These are phyloP conservation scores for Colletotrichum musae DNA, from an alignment of 2,329 filamentous ascomycete genomes.

Conservation along the genomic window DNA sequence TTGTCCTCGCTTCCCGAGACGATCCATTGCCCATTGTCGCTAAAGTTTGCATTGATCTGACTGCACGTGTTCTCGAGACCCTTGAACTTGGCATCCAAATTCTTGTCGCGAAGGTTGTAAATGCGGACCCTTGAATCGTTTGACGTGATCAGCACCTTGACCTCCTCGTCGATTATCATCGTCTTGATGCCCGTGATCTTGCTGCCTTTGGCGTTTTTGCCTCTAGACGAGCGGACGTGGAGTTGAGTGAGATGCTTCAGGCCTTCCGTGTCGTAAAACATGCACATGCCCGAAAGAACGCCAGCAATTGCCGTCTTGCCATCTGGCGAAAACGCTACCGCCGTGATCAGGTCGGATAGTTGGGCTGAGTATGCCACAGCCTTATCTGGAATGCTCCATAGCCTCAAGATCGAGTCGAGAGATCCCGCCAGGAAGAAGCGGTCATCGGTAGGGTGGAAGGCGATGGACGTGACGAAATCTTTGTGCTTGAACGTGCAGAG, in stretches of 20 bases:
- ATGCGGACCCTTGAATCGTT: slow-evolving; percentile 94
- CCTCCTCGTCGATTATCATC: slow-evolving; percentile 74
- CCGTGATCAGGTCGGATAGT: slow-evolving; percentile 90
- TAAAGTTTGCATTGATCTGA: slow-evolving; percentile 91
- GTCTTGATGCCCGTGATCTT: slow-evolving; percentile 97
- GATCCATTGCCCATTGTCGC: slow-evolving; percentile 87
- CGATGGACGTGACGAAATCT: slow-evolving; percentile 94
- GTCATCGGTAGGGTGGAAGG: slow-evolving; percentile 95
- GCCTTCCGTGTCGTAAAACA: slow-evolving; percentile 94
- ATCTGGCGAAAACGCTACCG: slow-evolving; percentile 93
- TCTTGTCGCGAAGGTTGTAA: slow-evolving; percentile 89
- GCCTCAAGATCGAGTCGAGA: slow-evolving; percentile 85
- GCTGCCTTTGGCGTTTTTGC: slow-evolving; percentile 94
- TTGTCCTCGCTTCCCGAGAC: slow-evolving; percentile 95
- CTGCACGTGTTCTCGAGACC: slow-evolving; percentile 92
- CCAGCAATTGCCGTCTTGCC: slow-evolving; percentile 92
- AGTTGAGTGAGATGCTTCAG: slow-evolving; percentile 88
- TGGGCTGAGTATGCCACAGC: slow-evolving; percentile 86
- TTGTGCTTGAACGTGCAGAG: slow-evolving; percentile 95
- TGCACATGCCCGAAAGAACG: slow-evolving; percentile 85
- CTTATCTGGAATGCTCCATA: slow-evolving; percentile 99
- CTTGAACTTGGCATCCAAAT: slow-evolving; percentile 89
- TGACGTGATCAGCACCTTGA: slow-evolving; percentile 90
- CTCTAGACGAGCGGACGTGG: slow-evolving; percentile 91
- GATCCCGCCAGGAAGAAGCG: slow-evolving; percentile 97